Evolutionary conservation across 148 eudicot species (phyloP).

Genomic region (Arbutus unedo): DNA sequence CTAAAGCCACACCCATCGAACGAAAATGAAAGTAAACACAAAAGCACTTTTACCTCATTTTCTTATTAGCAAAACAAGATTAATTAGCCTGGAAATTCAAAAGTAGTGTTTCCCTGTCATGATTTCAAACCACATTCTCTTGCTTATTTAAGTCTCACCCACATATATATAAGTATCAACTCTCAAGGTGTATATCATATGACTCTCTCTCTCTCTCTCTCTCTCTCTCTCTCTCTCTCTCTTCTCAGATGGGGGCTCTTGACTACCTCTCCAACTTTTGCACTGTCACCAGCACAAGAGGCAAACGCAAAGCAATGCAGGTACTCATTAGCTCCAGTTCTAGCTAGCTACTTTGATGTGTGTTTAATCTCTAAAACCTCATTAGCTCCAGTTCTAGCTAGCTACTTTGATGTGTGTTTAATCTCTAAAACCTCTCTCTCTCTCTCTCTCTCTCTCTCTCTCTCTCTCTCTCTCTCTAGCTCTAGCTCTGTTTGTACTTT

Average conservation of each 20-base stretch:
- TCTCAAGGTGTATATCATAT: background rate
- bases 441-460: too few relatives aligned
- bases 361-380: background rate
- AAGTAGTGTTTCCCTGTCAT: conserved; percentile 27
- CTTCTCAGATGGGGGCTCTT: conserved; percentile 71
- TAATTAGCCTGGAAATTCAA: conserved; percentile 18
- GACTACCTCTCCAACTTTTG: conserved; percentile 76
- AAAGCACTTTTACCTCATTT: conserved; percentile 42
- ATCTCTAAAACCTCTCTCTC: too few relatives aligned
- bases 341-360: background rate
- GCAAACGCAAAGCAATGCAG: conserved; percentile 70
- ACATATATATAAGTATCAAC: background rate
- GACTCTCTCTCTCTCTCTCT: background rate
- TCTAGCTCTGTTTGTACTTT: background rate
- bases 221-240: conserved; percentile 3
- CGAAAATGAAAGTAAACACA: conserved; percentile 50
- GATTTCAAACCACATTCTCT: conserved; percentile 29
- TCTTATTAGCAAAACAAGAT: conserved; percentile 16
- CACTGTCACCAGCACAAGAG: conserved; percentile 56
- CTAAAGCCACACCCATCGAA: conserved; percentile 32
- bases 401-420: conserved; percentile 1
- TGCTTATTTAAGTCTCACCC: background rate
- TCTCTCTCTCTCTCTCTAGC: background rate
- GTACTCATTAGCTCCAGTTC: conserved; percentile 27
- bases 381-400: background rate